A percentile compares a stretch with the other conserved stretches of the same genome.
These are phyloP conservation scores for Blastobotrys illinoisensis DNA, from an alignment of 1,139 yeast species.

Conservation along the genomic window DNA sequence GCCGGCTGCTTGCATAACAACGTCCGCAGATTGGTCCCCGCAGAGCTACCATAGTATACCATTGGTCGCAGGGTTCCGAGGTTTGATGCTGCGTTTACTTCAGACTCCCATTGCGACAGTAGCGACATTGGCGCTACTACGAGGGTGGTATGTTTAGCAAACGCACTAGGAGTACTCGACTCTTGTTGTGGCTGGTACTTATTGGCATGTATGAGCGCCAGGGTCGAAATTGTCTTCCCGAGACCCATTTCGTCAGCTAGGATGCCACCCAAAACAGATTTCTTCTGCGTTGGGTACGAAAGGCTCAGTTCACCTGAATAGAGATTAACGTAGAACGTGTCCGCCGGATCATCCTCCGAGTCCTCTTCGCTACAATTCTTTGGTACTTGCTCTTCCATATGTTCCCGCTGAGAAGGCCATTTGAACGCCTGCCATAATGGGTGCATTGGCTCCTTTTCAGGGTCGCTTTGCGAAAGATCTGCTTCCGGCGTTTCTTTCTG, in stretches of 20 bases:
- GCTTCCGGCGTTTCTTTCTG: constrained; percentile 35
- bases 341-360: constrained; percentile 10
- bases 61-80: constrained; percentile 27
- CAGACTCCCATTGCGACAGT: constrained; percentile 85
- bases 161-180: background rate
- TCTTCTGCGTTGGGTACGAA: constrained; percentile 50
- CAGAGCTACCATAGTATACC: constrained; percentile 68
- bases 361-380: constrained; percentile 11
- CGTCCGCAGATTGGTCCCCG: constrained; percentile 40
- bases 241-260: constrained; percentile 98
- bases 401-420: constrained; percentile 55
- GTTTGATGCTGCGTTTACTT: constrained; percentile 50
- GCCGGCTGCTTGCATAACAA: constrained; percentile 37
- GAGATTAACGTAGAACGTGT: constrained; percentile 66
- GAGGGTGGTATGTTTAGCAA: constrained; percentile 69
- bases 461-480: background rate
- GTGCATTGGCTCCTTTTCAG: constrained; percentile 50
- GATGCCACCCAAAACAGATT: constrained; percentile 73
- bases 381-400: constrained; percentile 5
- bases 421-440: constrained; percentile 80
- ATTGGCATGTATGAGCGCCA: constrained; percentile 59
- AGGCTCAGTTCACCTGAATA: constrained; percentile 77
- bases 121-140: constrained; percentile 90
- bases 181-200: constrained; percentile 11
- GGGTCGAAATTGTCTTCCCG: constrained; percentile 84